phyloP scores from a whole-genome alignment of 192 early-diverging fungal species.

The Coemansia sp. region DNA sequence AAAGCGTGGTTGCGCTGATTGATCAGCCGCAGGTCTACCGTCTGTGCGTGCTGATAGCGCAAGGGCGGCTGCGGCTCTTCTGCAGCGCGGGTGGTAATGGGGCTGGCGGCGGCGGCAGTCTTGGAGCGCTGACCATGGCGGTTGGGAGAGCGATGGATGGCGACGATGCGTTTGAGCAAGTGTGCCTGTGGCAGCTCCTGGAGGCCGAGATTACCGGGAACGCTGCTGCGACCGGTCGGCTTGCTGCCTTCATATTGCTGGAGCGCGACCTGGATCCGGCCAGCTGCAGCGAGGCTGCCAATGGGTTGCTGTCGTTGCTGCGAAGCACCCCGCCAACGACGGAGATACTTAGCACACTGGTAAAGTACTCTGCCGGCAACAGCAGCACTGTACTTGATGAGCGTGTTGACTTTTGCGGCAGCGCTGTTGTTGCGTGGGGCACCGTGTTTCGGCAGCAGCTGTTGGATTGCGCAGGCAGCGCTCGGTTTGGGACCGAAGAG shows the following conservation, averaged over 20 bases:
- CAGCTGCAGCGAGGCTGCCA: slow-evolving; percentile 51
- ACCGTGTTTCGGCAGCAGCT: slow-evolving; percentile 18
- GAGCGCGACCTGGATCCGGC: slow-evolving; percentile 13
- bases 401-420: slow-evolving; percentile 35
- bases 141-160: slow-evolving; percentile 38
- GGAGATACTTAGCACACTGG: background rate
- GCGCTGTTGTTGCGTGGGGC: slow-evolving; percentile 40
- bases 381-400: too few species aligned
- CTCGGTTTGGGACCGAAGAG: background rate
- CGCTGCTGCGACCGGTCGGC: background rate
- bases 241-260: slow-evolving; percentile 26
- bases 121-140: background rate
- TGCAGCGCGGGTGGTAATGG: background rate
- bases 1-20: slow-evolving; percentile 44
- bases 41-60: slow-evolving; percentile 23
- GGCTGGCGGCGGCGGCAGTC: background rate
- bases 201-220: slow-evolving; percentile 47
- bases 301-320: slow-evolving; percentile 51
- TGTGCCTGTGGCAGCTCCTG: slow-evolving; percentile 62
- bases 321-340: slow-evolving; percentile 35
- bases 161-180: slow-evolving; percentile 59
- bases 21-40: slow-evolving; percentile 58
- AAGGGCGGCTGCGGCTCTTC: slow-evolving; percentile 31
- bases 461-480: background rate
- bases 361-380: slow-evolving; percentile 9